These are phyloP conservation scores for Aspergillus fructus DNA, from an alignment of 2,329 filamentous ascomycete genomes.

Conservation along the genomic window DNA sequence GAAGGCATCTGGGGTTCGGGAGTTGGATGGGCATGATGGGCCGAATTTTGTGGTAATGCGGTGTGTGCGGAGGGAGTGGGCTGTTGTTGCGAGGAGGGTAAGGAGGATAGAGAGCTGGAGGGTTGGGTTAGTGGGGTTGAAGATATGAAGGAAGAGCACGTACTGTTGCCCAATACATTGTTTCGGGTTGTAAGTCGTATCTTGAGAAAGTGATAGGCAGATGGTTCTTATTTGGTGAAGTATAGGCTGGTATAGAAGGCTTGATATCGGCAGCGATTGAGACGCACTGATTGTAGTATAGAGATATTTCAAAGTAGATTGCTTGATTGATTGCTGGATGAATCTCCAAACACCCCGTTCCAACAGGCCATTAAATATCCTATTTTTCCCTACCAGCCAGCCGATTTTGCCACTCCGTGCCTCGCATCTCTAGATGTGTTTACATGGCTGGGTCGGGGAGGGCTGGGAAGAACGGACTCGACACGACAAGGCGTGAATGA, in stretches of 20 bases:
- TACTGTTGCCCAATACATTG: constrained; percentile 14
- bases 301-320: background rate
- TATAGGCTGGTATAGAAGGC: background rate
- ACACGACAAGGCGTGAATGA: background rate
- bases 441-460: constrained; percentile 8
- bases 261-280: background rate
- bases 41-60: constrained; percentile 33
- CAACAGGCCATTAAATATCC: background rate
- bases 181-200: background rate
- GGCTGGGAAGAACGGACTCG: constrained; percentile 14
- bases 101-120: constrained; percentile 21
- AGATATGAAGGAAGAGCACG: background rate
- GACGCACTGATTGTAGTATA: too few relatives aligned
- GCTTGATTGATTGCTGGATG: too few relatives aligned
- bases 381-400: background rate
- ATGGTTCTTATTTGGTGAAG: background rate
- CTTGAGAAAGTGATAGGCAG: too few relatives aligned
- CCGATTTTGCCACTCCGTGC: background rate
- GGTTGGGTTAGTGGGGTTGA: background rate
- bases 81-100: constrained; percentile 21
- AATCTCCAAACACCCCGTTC: background rate
- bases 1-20: constrained; percentile 9
- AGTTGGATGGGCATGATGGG: constrained; percentile 24
- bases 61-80: constrained; percentile 25
- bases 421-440: background rate